Conservation (phyloP, 306 rosid genomes). For the Acacia crassicarpa region DNA sequence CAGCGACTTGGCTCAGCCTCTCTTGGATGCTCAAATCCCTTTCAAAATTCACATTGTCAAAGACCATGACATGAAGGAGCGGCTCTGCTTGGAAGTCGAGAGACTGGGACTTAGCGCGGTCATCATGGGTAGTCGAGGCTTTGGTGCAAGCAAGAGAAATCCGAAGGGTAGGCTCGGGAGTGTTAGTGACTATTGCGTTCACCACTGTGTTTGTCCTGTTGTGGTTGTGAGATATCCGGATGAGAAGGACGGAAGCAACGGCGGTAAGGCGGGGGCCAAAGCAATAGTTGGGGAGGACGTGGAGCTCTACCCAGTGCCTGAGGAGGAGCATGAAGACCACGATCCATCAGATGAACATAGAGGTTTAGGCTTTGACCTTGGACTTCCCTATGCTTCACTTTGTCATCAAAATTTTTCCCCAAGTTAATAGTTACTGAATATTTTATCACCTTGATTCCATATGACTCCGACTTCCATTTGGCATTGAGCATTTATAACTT, state of each 20-base stretch:
- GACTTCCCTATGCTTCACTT: background rate
- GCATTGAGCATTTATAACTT: constrained; percentile 4
- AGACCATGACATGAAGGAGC: constrained; percentile 92
- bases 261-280: constrained; percentile 22
- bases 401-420: background rate
- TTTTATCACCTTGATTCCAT: background rate
- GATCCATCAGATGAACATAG: constrained; percentile 60
- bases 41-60: constrained; percentile 85
- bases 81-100: constrained; percentile 94
- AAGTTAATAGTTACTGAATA: background rate
- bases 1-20: constrained; percentile 60
- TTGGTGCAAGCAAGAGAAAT: constrained; percentile 64
- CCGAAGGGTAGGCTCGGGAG: constrained; percentile 70
- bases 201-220: constrained; percentile 86
- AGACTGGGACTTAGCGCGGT: constrained; percentile 85
- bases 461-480: background rate
- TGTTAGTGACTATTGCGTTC: constrained; percentile 88
- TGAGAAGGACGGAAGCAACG: constrained; percentile 38
- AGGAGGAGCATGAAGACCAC: constrained; percentile 71
- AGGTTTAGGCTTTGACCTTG: constrained; percentile 43
- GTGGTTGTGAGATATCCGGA: constrained; percentile 78
- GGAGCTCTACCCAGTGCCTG: constrained; percentile 81
- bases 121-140: constrained; percentile 93
- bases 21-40: constrained; percentile 70
- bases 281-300: constrained; percentile 39